Base-by-base conservation (phyloP, 2,329 filamentous ascomycete species). In the Paramyrothecium sp. region DNA sequence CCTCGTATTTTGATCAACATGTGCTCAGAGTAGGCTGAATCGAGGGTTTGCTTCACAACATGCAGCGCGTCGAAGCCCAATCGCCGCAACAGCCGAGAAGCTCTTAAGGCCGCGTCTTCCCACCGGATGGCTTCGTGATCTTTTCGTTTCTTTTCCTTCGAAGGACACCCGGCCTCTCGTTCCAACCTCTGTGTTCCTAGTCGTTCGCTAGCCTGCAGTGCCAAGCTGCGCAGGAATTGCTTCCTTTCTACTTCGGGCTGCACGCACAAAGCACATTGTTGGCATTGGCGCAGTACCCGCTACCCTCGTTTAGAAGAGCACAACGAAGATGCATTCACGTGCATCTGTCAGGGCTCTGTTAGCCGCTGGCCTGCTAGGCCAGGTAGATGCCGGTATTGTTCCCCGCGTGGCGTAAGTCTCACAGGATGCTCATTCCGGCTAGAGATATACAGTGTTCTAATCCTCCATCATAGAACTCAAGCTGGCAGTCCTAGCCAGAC, bases 241-340 rank as follows among this genome's bases (percentile, higher is more conserved):
- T 8, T 23, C 8, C 22, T 23, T 21, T 49, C 8, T 5, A 16
- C 19, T 46, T 20, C 7, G 19, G 4, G 16, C 41, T 5, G 41
- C 41, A 46, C 19, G 17, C 41, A 20, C 4, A 4, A n/a, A 46
- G 16, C 13, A 46, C 19, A n/a, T 20, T 7, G 7, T 5, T 17
- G 19, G 5, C 41, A 17, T 20, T 46, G 16, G 41, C 19, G 16
- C 41, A 16, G 13, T 20, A n/a, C 41, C 7, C 16, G 4, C 17
- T 46, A n/a, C 4, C 13, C 41, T 46, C 41, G 16, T 17, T 46
- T 12, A 16, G 17, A n/a, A 4, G 41, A 30, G 26, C 38, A 56
- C 54, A 54, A 54, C 51, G 64, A 71, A 62, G 63, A 80, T 80
- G 78, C 76, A 74, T 67, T 63, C 68, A 55, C 58, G 61, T 58